phyloP scores from a whole-genome alignment of 2,329 filamentous ascomycete species.

The Fusarium sarcochroum region DNA sequence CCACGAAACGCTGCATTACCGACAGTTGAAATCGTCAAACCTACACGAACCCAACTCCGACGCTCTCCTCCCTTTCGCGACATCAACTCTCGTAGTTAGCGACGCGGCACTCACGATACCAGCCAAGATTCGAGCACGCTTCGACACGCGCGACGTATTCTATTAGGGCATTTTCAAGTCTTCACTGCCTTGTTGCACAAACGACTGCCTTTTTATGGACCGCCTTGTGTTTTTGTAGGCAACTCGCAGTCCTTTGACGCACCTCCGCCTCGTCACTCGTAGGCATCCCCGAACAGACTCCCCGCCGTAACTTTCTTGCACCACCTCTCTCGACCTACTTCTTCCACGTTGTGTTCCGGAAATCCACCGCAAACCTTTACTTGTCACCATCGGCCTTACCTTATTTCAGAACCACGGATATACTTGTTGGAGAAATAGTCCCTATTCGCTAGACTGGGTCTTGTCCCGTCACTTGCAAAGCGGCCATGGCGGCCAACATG shows the following conservation, averaged over 20 bases:
- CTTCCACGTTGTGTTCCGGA: background rate
- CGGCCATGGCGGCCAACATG: slow-evolving; percentile 73
- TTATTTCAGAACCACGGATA: slow-evolving; percentile 10
- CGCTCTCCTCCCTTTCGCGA: slow-evolving; percentile 26
- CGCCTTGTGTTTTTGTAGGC: slow-evolving; percentile 50
- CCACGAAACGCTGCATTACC: slow-evolving; percentile 14
- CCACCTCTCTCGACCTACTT: slow-evolving; percentile 14
- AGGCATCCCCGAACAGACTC: slow-evolving; percentile 8
- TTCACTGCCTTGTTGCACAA: slow-evolving; percentile 39
- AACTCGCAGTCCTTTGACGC: slow-evolving; percentile 47
- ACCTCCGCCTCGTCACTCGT: slow-evolving; percentile 36
- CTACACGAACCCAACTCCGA: slow-evolving; percentile 30
- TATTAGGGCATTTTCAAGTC: slow-evolving; percentile 19
- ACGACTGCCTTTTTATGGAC: slow-evolving; percentile 52
- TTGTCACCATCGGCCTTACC: slow-evolving; percentile 1
- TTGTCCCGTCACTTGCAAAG: slow-evolving; percentile 44
- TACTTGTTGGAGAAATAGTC: slow-evolving; percentile 18
- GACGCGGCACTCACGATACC: slow-evolving; percentile 20
- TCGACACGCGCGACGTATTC: slow-evolving; percentile 34
- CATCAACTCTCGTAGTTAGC: slow-evolving; percentile 21
- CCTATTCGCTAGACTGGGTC: slow-evolving; percentile 36
- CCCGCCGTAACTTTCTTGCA: slow-evolving; percentile 24
- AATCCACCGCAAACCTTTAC: slow-evolving; percentile 1
- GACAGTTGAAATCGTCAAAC: slow-evolving; percentile 29
- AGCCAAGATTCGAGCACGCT: slow-evolving; percentile 8